Evolutionary conservation across 148 eudicot genomes (phyloP).

Genomic region (Chenopodium album): DNA sequence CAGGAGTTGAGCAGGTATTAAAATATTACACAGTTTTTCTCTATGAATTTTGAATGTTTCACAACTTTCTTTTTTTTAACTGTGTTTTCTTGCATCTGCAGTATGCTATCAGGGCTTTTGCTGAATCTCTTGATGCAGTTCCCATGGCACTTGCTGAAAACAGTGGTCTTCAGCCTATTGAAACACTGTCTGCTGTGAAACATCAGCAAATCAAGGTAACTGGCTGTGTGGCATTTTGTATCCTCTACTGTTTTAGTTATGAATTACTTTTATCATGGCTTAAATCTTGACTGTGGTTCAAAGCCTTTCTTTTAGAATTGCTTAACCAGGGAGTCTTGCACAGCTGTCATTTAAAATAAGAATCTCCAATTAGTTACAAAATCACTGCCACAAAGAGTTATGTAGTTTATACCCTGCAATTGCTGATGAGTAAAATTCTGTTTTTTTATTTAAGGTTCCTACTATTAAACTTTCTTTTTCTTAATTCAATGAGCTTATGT

Average conservation of each 20-base stretch:
- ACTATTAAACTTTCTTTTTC: neutral
- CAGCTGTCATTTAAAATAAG: neutral
- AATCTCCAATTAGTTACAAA: neutral
- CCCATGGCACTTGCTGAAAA: slow-evolving; percentile 98
- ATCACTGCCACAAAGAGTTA: neutral
- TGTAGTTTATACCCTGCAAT: neutral
- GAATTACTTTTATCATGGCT: neutral
- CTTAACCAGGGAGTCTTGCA: neutral
- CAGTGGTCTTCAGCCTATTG: slow-evolving; percentile 95
- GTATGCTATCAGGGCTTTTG: slow-evolving; percentile 97
- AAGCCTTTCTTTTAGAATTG: neutral
- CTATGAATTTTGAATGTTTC: neutral
- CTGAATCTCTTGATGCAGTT: slow-evolving; percentile 89
- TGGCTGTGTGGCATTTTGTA: neutral
- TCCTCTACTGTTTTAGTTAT: neutral
- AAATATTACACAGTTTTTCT: neutral
- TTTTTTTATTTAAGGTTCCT: neutral
- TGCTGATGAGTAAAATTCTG: neutral
- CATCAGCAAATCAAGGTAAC: slow-evolving; percentile 92
- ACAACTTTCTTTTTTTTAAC: neutral
- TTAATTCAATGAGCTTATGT: neutral
- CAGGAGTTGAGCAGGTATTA: slow-evolving; percentile 88
- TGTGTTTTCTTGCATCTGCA: slow-evolving; percentile 32
- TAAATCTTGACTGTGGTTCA: neutral
- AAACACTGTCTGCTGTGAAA: slow-evolving; percentile 89